Evolutionary conservation across 2,329 filamentous ascomycete species (phyloP), one percentile per base, ranked within the genome.

Genomic region (Microdochium nivale): DNA sequence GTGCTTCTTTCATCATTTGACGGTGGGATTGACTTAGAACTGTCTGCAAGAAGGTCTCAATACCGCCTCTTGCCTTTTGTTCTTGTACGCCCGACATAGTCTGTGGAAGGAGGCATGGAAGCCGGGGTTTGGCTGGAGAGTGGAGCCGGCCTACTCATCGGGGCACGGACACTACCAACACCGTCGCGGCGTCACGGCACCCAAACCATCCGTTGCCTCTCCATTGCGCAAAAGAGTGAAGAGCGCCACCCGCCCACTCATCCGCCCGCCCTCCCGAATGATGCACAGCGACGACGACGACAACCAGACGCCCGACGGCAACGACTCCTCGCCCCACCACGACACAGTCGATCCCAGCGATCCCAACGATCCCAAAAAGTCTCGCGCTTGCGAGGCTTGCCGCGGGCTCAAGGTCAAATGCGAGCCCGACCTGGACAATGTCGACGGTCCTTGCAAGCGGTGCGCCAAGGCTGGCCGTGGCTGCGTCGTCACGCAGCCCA

Each of bases 391-490:
- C 67, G 87, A 90, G 64, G 82, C 85, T 2, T 90, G 87, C 63
- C 82, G 87, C 47, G 81, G 83, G 24, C 73, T 90, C 49, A 90
- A 90, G 67, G 90, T 95, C 54, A 86, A 89, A 58, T 96, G 90
- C 70, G 90, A 95, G 62, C 85, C 87, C 24, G 86, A 90, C 58
- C 75, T 77, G 2, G 68, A 68, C 19, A 78, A 84, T 48, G 72
- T 73, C 3, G 79, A 85, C 24, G 82, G 82, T 3, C 77, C 84
- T 3, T 90, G 86, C 66, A 83, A 80, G 65, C 80, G 90, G 56
- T 96, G 90, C 66, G 79, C 80, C 49, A 95, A 95, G 70, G 87
- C 89, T 2, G 81, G 83, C n/a, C 76, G 90, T 35, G 76, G 76
- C 56, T 95, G 90, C 64, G 72, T 91, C 40, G 84, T 91, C 55